Base-by-base conservation (phyloP, 129 eudicot species). In the Mikania micrantha region DNA sequence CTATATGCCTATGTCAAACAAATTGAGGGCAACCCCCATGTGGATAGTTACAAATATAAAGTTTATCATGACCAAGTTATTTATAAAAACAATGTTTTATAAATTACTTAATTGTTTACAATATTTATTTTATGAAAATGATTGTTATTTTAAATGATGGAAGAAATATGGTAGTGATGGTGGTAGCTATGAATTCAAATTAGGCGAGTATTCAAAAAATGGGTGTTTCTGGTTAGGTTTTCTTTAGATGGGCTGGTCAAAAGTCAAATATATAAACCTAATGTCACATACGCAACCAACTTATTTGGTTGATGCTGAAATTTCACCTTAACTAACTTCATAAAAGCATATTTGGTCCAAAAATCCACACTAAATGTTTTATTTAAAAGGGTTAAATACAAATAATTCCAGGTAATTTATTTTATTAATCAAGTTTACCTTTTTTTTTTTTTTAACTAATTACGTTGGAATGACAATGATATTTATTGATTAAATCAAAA, bases 151-250 rank as follows among this genome's bases (percentile, higher is more conserved):
- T 6, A 32, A 20, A 31, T 9, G 54, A 20, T 10, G 4, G 34
- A 17, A 3, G 42, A 36, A 9, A 21, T 1, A 69, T 53, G 56
- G 36, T 1, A 35, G 72, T 67, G 72, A 67, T 49, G 15, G 27
- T 69, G 53, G 60, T 74, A 22, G 74, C 24, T 42, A 47, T 35
- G 79, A 66, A 67, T 75, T 73, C 77, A 73, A 73, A 63, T 49
- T 73, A 49, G 77, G 71, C 56, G 28, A 63, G 77, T 34, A 72
- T 67, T 66, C 67, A 56, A 74, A 74, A 47, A 27, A n/a, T 50
- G 49, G 65, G 78, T 54, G 67, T 35, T 20, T 66, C 50, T 38
- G 24, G 16, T 56, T 57, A 74, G 58, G 38, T 35, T 61, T 22
- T 49, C 52, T 68, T 71, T 71, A 61, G 60, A 32, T 60, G 67